Base-by-base conservation (phyloP, 2,329 filamentous ascomycete species). In the Neurospora sp. region DNA sequence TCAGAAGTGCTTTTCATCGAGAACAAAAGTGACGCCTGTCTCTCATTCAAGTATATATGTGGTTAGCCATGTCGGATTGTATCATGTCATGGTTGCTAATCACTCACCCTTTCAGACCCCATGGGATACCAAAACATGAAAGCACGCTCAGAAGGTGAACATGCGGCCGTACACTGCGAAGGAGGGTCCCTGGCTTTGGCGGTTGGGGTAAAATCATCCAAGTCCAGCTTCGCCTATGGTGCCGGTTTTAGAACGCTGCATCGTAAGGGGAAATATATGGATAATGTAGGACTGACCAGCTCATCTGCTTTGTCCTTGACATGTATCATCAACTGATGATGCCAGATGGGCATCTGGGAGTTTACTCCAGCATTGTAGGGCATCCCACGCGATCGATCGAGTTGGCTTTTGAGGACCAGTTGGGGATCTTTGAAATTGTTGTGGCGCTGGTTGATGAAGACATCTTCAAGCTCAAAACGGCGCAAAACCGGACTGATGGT, bases 231-330 rank as follows among this genome's bases (percentile, higher is more conserved):
- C n/a, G 72, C 72, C 74, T 74, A 28, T 3, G 3, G 2, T 1
- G 15, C 5, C 8, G 41, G 11, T 15, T 57, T 70, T 66, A 70
- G 40, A 19, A 5, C 17, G 5, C 12, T 8, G 11, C 4, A 15
- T 1, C 17, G 15, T 5, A 1, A n/a, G 12, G 8, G 3, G 11
- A 38, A 1, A 36, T 36, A 11, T 6, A 36, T 36, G 28, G 5
- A 6, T 6, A 1, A 8, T 19, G 6, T 3, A 33, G 67, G 67
- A 66, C 70, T 52, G 39, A 75, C 74, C 43, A 76, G 69, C 37
- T 76, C 74, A 57, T 74, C 72, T 8, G 74, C 74, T 38, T 73
- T 74, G 69, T 76, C 74, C 38, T 73, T 75, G 17, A 76, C 72
- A 68, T 76, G 74, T 2, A 76, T 70, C 74, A 76, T 74, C 65